A percentile compares a stretch with the other conserved stretches of the same genome.
phyloP scores from a whole-genome alignment of 1,284 basidiomycete species.

The Sphagnurus paluster region DNA sequence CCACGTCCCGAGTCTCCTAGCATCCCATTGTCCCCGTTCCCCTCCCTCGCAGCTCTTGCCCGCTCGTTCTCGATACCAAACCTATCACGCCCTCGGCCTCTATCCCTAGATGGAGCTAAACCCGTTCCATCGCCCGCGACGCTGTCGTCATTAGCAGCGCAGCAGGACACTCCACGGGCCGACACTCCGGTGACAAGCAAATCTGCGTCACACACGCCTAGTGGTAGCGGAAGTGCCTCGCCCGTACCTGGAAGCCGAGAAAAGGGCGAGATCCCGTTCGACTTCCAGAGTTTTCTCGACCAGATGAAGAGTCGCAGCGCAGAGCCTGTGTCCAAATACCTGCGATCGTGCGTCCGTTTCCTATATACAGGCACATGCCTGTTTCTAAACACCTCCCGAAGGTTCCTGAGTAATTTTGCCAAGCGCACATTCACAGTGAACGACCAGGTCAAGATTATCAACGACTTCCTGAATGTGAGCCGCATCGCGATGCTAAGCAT shows the following conservation, averaged over 20 bases:
- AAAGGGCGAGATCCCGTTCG: conserved; percentile 55
- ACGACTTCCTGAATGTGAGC: conserved; percentile 85
- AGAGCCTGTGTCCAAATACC: conserved; percentile 88
- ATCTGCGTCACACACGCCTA: conserved; percentile 18
- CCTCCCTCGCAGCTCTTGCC: conserved; percentile 63
- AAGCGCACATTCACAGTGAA: conserved; percentile 86
- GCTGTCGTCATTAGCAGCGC: conserved; percentile 52
- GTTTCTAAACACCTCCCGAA: conserved; percentile 29
- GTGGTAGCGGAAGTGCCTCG: conserved; percentile 26
- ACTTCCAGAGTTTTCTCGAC: conserved; percentile 87
- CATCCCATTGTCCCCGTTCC: conserved; percentile 41
- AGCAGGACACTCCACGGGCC: conserved; percentile 39
- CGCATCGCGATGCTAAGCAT: too few relatives aligned
- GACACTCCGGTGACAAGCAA: conserved; percentile 20
- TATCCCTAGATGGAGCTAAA: conserved; percentile 56
- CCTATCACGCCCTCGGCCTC: conserved; percentile 47
- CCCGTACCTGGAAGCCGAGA: conserved; percentile 25
- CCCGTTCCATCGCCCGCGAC: conserved; percentile 55
- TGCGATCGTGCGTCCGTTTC: conserved; percentile 71
- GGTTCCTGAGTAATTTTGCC: conserved; percentile 88
- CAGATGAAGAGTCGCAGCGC: conserved; percentile 86
- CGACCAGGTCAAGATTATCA: conserved; percentile 92
- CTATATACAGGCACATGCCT: neutral
- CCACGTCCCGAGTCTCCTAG: conserved; percentile 20
- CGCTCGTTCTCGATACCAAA: conserved; percentile 59